These are phyloP conservation scores for Colletotrichum paranaense DNA, from an alignment of 2,329 filamentous ascomycete species.

Conservation along the genomic window DNA sequence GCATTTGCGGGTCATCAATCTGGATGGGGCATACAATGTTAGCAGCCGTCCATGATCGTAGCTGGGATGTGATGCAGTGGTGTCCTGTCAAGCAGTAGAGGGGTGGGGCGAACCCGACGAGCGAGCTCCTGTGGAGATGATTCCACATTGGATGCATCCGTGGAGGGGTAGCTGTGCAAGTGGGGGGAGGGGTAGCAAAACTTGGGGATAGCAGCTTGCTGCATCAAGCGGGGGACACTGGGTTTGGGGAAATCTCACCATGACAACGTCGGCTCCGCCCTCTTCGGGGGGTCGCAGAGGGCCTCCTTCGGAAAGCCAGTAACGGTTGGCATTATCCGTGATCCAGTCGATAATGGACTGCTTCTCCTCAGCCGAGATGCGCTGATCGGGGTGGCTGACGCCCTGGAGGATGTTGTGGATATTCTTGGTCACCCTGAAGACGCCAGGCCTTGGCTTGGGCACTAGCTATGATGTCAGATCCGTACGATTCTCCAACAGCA, in stretches of 20 bases:
- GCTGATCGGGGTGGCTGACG: slow-evolving; percentile 73
- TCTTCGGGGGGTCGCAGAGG: slow-evolving; percentile 73
- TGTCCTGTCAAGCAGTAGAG: no score
- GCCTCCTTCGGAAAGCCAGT: slow-evolving; percentile 77
- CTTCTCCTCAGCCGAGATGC: slow-evolving; percentile 72
- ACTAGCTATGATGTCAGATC: slow-evolving; percentile 55
- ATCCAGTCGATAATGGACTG: slow-evolving; percentile 77
- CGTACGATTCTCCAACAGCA: slow-evolving; percentile 13
- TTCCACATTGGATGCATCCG: slow-evolving; percentile 17
- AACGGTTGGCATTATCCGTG: slow-evolving; percentile 76
- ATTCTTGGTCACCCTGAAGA: slow-evolving; percentile 87
- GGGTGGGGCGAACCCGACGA: slow-evolving; percentile 4
- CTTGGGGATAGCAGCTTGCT: slow-evolving; percentile 17
- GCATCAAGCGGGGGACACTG: background rate
- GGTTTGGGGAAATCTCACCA: slow-evolving; percentile 55
- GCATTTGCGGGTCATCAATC: slow-evolving; percentile 90
- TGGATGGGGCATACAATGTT: slow-evolving; percentile 39
- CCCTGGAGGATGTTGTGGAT: slow-evolving; percentile 91
- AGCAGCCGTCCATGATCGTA: background rate
- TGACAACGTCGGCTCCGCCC: slow-evolving; percentile 80
- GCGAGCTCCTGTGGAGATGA: slow-evolving; percentile 28
- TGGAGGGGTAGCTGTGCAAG: slow-evolving; percentile 27
- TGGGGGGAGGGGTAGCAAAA: slow-evolving; percentile 18
- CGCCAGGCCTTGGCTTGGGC: slow-evolving; percentile 81
- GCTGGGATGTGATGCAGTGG: background rate